Conservation (phyloP, 495 filamentous ascomycete genomes). For the Elasticomyces elasticus region DNA sequence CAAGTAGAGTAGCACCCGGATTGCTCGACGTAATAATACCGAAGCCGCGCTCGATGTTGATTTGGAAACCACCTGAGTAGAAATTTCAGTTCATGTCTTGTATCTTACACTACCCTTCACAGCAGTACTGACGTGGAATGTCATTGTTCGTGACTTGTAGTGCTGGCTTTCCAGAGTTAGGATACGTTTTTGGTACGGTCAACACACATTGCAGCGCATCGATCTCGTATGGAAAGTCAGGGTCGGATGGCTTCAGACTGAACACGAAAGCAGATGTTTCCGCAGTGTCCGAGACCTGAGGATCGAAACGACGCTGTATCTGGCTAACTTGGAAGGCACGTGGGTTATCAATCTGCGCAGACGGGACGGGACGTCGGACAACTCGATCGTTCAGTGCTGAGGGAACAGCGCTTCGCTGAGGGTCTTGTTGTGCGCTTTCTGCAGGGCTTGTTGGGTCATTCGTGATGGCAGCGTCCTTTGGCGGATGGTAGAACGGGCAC, state of each 20-base stretch:
- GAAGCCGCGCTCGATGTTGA: slow-evolving; percentile 75
- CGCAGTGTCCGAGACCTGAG: slow-evolving; percentile 44
- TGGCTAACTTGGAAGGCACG: slow-evolving; percentile 69
- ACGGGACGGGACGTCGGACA: slow-evolving; percentile 55
- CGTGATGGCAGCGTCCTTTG: neutral
- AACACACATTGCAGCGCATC: slow-evolving; percentile 61
- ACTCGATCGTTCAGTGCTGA: slow-evolving; percentile 20
- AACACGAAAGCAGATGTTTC: slow-evolving; percentile 52
- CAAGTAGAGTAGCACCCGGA: slow-evolving; percentile 51
- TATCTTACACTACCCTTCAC: no score
- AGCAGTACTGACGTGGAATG: no score
- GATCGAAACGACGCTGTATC: slow-evolving; percentile 59
- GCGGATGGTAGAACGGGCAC: slow-evolving; percentile 24
- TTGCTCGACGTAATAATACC: slow-evolving; percentile 52
- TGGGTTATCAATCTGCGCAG: slow-evolving; percentile 55
- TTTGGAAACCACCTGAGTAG: slow-evolving; percentile 68
- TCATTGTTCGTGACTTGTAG: slow-evolving; percentile 63
- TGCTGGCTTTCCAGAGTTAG: slow-evolving; percentile 38
- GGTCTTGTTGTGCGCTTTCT: neutral
- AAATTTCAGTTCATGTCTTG: slow-evolving; percentile 63
- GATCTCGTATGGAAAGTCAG: slow-evolving; percentile 76
- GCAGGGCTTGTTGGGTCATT: neutral
- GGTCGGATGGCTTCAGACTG: slow-evolving; percentile 66
- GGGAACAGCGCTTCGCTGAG: neutral
- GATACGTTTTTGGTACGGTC: slow-evolving; percentile 56